A percentile compares a stretch with the other conserved stretches of the same genome.
Conservation (phyloP, 2,329 filamentous ascomycete genomes). For the Botrytis tulipae region DNA sequence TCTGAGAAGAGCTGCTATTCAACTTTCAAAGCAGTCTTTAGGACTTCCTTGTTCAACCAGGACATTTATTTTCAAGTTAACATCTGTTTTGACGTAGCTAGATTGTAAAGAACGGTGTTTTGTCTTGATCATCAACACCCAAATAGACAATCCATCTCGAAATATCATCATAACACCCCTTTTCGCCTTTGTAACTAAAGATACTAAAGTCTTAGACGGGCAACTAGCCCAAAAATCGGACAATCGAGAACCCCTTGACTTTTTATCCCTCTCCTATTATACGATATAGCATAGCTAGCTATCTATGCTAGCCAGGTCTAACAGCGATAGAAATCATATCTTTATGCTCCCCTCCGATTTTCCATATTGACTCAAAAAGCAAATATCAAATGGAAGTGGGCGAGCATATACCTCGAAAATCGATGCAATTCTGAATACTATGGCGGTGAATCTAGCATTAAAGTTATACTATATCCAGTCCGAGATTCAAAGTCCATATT, state of each 20-base stretch:
- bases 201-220: neutral
- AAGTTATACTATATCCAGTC: too few species aligned
- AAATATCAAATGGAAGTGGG: too few species aligned
- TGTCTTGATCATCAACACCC: rapidly evolving
- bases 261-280: neutral
- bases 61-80: rapidly evolving
- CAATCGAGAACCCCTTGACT: neutral
- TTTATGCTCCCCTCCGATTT: neutral
- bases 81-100: neutral
- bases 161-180: neutral
- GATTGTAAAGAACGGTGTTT: too few species aligned
- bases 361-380: too few species aligned
- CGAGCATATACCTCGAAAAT: too few species aligned
- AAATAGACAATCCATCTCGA: neutral
- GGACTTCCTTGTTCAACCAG: neutral
- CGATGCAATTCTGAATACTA: too few species aligned
- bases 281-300: neutral
- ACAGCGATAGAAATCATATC: too few species aligned
- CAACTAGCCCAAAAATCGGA: neutral
- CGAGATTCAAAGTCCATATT: too few species aligned
- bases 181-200: rapidly evolving
- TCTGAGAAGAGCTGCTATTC: rapidly evolving
- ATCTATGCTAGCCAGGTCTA: neutral
- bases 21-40: neutral
- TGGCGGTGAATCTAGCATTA: too few species aligned